These are phyloP conservation scores for Thielaviopsis punctulata DNA, from an alignment of 2,329 filamentous ascomycete species.

Conservation along the genomic window DNA sequence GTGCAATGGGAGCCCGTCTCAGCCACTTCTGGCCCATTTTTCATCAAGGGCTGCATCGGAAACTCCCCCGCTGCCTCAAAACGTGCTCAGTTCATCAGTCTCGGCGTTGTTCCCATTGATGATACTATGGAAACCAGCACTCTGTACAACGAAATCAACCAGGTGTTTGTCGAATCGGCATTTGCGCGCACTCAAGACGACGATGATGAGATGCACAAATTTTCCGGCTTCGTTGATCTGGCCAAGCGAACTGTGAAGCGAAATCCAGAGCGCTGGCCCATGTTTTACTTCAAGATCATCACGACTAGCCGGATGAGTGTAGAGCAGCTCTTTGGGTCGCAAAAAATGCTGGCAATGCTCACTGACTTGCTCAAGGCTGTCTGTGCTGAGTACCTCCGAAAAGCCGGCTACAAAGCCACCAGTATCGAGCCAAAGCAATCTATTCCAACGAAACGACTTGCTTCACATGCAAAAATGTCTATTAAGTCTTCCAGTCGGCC, in stretches of 20 bases:
- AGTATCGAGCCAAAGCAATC: constrained; percentile 1
- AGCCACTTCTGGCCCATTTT: constrained; percentile 43
- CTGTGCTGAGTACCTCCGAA: constrained; percentile 56
- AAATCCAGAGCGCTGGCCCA: constrained; percentile 66
- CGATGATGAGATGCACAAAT: constrained; percentile 21
- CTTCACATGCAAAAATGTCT: background rate
- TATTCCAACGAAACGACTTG: constrained; percentile 1
- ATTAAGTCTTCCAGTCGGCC: background rate
- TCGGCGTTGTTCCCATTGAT: constrained; percentile 52
- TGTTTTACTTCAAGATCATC: constrained; percentile 65
- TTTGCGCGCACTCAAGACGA: constrained; percentile 46
- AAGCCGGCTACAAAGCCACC: constrained; percentile 19
- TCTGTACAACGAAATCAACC: constrained; percentile 65
- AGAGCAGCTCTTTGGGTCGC: background rate
- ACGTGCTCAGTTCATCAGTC: constrained; percentile 61
- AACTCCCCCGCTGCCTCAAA: constrained; percentile 52
- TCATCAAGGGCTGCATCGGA: constrained; percentile 55
- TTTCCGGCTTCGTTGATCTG: constrained; percentile 24
- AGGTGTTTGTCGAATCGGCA: constrained; percentile 53
- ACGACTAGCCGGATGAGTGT: constrained; percentile 14
- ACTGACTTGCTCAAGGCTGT: constrained; percentile 50
- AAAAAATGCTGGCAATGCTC: background rate
- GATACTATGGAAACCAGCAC: constrained; percentile 40
- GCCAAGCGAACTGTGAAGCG: constrained; percentile 33
- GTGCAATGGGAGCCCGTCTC: constrained; percentile 53